Evolutionary conservation across 2,329 filamentous ascomycete genomes (phyloP), one percentile per base, ranked within the genome.

Genomic region (Paradendryphiella salina): DNA sequence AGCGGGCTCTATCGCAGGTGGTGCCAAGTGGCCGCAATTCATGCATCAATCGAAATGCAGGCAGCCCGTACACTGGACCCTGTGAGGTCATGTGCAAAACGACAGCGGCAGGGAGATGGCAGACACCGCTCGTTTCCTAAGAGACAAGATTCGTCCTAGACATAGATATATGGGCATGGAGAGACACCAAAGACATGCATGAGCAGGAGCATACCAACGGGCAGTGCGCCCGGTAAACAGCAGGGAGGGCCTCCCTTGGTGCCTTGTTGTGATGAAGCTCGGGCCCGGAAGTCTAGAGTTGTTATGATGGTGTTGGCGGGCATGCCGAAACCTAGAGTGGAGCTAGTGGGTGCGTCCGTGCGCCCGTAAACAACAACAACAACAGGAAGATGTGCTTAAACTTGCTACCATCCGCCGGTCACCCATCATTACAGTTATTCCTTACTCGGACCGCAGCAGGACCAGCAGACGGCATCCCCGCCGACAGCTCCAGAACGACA

Each of bases 351-450:
- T 15, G 46, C 29, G 50, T 33, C 49, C 54, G 53, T 50, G 54
- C 45, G 15, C 33, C 36, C 51, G 52, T 61, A 59, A 59, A 60
- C 59, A 66, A 61, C 59, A 64, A 61, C 59, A 64, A 67, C 55
- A 66, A 61, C 60, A 48, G 43, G 15, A 28, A 39, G 52, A 61
- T 64, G 60, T 63, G 57, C 63, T 59, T 55, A 64, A 53, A 59
- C 48, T 57, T 61, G 53, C 59, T 59, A 60, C 61, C 65, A 64
- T 59, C 61, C 60, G 55, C 65, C 57, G 50, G 52, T 55, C 61
- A 57, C 59, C 56, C 67, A 73, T 73, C 69, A 63, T 69, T 72
- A 72, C 67, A 61, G 57, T 58, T 71, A 70, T 72, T 69, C 54
- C 57, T 69, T 63, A 60, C 52, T 52, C 49, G 50, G 57, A 56